Evolutionary conservation across 257 asterid species (phyloP).

Genomic region (Jasminum sambac): DNA sequence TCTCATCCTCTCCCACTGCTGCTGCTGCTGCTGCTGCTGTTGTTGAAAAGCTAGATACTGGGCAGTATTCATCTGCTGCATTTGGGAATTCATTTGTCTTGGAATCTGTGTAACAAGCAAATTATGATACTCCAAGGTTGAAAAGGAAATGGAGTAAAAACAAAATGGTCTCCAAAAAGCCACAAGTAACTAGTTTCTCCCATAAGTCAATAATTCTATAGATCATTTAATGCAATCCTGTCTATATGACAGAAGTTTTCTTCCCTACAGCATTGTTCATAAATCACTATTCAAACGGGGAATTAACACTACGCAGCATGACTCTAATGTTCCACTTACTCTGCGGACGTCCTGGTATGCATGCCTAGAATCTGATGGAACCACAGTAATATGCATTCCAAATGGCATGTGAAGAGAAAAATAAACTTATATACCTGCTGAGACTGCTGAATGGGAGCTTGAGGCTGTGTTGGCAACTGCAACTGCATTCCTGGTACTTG

Average conservation of each 20-base stretch:
- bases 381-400: constrained; percentile 1
- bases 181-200: constrained; percentile 9
- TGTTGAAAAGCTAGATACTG: constrained; percentile 70
- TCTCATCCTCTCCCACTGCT: constrained; percentile 80
- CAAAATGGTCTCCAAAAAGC: neutral
- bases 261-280: neutral
- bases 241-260: neutral
- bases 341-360: neutral
- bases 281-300: constrained; percentile 11
- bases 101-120: constrained; percentile 46
- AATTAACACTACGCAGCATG: neutral
- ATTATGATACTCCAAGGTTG: neutral
- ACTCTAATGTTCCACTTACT: neutral
- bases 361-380: neutral
- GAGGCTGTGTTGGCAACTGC: constrained; percentile 66
- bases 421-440: constrained; percentile 51
- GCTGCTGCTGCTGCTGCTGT: constrained; percentile 83
- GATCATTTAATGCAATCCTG: constrained; percentile 6
- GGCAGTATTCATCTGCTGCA: constrained; percentile 70
- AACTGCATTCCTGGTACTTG: constrained; percentile 65
- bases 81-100: constrained; percentile 76
- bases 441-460: constrained; percentile 62
- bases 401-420: constrained; percentile 20
- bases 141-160: neutral
- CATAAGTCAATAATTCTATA: neutral